Evolutionary conservation across 1,284 basidiomycete species (phyloP).

Genomic region (Lignosus rhinocerotis): DNA sequence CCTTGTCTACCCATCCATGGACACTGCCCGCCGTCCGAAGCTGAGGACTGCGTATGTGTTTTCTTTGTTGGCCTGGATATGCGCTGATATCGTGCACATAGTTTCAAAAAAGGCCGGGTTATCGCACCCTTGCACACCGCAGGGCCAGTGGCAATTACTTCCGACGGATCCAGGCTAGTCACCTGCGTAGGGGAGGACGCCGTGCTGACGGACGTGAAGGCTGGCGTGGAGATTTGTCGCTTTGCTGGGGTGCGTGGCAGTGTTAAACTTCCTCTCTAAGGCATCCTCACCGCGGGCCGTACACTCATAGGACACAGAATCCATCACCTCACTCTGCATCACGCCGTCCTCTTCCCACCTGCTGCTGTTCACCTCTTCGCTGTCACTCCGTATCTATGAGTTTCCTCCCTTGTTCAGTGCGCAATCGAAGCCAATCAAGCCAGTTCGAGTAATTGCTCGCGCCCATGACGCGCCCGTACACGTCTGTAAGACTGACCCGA

Average conservation of each 20-base stretch:
- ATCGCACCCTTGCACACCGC: constrained; percentile 85
- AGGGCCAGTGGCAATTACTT: constrained; percentile 81
- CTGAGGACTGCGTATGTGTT: constrained; percentile 61
- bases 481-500: constrained; percentile 83
- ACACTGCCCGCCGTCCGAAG: constrained; percentile 38
- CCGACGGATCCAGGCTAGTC: constrained; percentile 79
- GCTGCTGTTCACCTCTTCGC: constrained; percentile 66
- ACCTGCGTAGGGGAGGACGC: constrained; percentile 89
- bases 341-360: constrained; percentile 65
- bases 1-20: constrained; percentile 24
- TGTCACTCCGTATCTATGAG: constrained; percentile 70
- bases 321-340: constrained; percentile 64
- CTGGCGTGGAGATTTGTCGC: constrained; percentile 75
- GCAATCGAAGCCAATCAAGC: constrained; percentile 52
- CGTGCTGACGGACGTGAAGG: constrained; percentile 77
- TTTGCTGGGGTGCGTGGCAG: constrained; percentile 74
- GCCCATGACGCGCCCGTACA: constrained; percentile 95
- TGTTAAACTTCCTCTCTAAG: neutral
- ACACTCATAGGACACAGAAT: constrained; percentile 58
- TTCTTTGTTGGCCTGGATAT: neutral
- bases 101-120: constrained; percentile 71
- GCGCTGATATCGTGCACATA: constrained; percentile 32
- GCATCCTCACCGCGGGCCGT: neutral
- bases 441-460: constrained; percentile 74
- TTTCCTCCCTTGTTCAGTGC: constrained; percentile 49